These are phyloP conservation scores for Xylariaceae sp. DNA, from an alignment of 2,329 filamentous ascomycete genomes.

Conservation along the genomic window DNA sequence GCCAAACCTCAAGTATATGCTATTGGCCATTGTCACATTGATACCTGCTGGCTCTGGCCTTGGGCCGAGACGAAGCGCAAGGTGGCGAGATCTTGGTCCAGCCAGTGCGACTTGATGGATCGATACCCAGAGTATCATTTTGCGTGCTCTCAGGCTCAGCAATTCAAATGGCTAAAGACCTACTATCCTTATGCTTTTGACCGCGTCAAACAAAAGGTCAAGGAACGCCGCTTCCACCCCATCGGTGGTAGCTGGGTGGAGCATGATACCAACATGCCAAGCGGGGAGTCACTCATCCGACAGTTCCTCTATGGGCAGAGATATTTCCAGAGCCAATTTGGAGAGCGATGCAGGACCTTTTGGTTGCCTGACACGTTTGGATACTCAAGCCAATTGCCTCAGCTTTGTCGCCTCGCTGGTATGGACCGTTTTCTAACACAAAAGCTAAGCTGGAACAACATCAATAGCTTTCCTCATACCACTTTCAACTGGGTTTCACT, in stretches of 20 bases:
- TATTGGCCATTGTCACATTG: slow-evolving; percentile 96
- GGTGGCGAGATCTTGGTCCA: slow-evolving; percentile 91
- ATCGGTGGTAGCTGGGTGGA: slow-evolving; percentile 99
- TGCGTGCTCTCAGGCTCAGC: slow-evolving; percentile 87
- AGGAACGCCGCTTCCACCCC: slow-evolving; percentile 84
- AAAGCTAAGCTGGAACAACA: slow-evolving; percentile 99
- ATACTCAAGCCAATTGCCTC: slow-evolving; percentile 90
- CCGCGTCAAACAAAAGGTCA: slow-evolving; percentile 85
- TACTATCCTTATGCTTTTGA: slow-evolving; percentile 85
- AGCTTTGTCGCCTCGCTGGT: slow-evolving; percentile 86
- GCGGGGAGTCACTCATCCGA: slow-evolving; percentile 85
- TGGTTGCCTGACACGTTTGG: slow-evolving; percentile 99
- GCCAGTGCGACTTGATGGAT: slow-evolving; percentile 92
- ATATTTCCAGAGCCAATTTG: slow-evolving; percentile 91
- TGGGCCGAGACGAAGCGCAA: slow-evolving; percentile 98
- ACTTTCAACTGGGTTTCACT: slow-evolving; percentile 98
- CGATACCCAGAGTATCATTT: slow-evolving; percentile 92
- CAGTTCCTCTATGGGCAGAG: slow-evolving; percentile 95
- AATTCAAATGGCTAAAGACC: slow-evolving; percentile 95
- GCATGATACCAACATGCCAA: slow-evolving; percentile 96
- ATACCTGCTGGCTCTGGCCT: slow-evolving; percentile 97
- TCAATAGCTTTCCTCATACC: slow-evolving; percentile 97
- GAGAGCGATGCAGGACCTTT: slow-evolving; percentile 81
- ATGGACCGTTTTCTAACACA: slow-evolving; percentile 98
- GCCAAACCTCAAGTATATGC: slow-evolving; percentile 74